A percentile compares a stretch with the other conserved stretches of the same genome.
Conservation (phyloP, 345 rosid species). For the Euclidium syriacum region DNA sequence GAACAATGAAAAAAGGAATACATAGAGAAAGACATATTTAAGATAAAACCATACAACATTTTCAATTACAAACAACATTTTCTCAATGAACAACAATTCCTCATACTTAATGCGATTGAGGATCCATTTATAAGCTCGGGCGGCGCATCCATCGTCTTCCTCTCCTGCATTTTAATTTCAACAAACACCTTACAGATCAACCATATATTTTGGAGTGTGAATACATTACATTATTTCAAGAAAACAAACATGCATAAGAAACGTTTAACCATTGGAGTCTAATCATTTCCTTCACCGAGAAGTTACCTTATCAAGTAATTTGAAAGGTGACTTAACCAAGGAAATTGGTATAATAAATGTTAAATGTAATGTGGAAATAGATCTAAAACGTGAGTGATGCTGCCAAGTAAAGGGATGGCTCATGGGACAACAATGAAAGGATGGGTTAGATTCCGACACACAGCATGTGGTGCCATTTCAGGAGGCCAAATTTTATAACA, state of each 20-base stretch:
- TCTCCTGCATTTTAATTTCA: slow-evolving; percentile 14
- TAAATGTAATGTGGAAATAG: background rate
- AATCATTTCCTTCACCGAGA: background rate
- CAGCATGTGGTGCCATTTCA: slow-evolving; percentile 32
- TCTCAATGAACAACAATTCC: slow-evolving; percentile 9
- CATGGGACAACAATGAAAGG: slow-evolving; percentile 24
- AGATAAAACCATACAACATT: background rate
- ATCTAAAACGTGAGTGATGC: slow-evolving; percentile 17
- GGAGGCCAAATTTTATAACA: slow-evolving; percentile 17
- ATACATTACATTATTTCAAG: background rate
- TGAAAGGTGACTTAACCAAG: too few relatives aligned
- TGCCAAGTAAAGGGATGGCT: slow-evolving; percentile 4
- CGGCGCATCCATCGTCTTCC: background rate
- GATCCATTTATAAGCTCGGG: background rate
- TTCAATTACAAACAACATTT: slow-evolving; percentile 12
- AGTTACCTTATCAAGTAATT: background rate
- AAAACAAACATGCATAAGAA: background rate
- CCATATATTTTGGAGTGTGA: background rate
- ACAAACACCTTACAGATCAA: background rate
- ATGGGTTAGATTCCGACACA: slow-evolving; percentile 30
- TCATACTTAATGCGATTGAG: background rate
- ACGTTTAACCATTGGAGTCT: background rate
- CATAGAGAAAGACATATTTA: background rate
- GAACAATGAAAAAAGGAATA: background rate
- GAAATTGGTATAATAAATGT: too few relatives aligned